Base-by-base conservation (phyloP, 2,329 filamentous ascomycete species). In the Colletotrichum orchidophilum region DNA sequence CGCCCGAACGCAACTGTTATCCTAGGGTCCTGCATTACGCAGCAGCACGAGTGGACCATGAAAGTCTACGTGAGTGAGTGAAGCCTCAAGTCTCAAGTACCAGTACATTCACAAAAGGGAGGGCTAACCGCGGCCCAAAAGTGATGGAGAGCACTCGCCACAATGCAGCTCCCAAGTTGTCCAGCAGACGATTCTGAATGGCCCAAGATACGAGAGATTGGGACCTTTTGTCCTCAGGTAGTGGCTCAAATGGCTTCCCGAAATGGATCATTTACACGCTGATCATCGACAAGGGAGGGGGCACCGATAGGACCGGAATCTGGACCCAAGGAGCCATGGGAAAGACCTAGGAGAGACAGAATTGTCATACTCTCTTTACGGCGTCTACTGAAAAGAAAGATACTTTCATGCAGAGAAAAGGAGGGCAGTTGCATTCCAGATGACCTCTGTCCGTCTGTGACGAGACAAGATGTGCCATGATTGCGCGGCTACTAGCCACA, bases 401-500 rank as follows among this genome's bases (percentile, higher is more conserved):
- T 39, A 35, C 18, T 31, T 31, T 53, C 29, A 68, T 68, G 68
- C 68, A 62, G 15, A 52, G 33, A 35, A 68, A 58, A 53, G 68
- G 42, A 67, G 63, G 57, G 13, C 12, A 21, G 39, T 26, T 35
- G 42, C 50, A 31, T n/a, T 49, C 54, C 49, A 31, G 18, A 31
- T 15, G 50, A 33, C 42, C 3, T 52, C 49, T 63, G 27, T 12
- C 21, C 8, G 53, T 61, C 60, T n/a, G 8, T 29, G 33, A 33
- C 52, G 8, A 42, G 29, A 55, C 57, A 31, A 29, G 42, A 62
- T 60, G 31, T 54, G 50, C 29, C 35, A 26, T 27, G 52, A 59
- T 71, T 66, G 58, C 59, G 58, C 39, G 57, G 57, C 70, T 59
- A 57, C 63, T 54, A 73, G 63, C 68, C 53, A 72, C 69, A 69